These are phyloP conservation scores for Cyathus striatus DNA, from an alignment of 768 basidiomycete genomes.

Conservation along the genomic window DNA sequence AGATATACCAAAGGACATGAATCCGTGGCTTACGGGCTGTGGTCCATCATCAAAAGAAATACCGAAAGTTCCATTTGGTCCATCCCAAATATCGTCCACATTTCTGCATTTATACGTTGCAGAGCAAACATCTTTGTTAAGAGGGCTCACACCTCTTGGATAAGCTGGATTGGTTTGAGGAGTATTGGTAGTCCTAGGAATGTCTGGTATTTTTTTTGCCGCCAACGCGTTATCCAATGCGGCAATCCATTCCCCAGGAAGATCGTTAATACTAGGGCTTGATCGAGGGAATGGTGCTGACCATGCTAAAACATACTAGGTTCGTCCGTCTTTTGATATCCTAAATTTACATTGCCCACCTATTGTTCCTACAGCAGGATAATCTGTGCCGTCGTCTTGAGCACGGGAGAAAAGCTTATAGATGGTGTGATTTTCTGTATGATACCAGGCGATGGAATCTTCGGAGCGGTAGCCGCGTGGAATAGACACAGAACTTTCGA, in stretches of 20 bases:
- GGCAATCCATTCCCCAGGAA: conserved; percentile 69
- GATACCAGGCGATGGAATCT: too few species aligned
- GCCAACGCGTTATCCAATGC: conserved; percentile 64
- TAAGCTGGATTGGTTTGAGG: conserved; percentile 37
- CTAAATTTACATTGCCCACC: too few species aligned
- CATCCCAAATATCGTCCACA: conserved; percentile 68
- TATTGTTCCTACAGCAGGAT: conserved; percentile 54
- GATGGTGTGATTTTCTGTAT: conserved; percentile 52
- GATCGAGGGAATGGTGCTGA: conserved; percentile 49
- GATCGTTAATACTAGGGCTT: conserved; percentile 37
- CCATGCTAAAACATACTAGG: conserved; percentile 63
- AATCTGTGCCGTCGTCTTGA: conserved; percentile 39
- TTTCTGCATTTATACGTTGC: conserved; percentile 65
- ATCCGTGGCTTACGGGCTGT: conserved; percentile 25
- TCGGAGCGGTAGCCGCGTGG: too few species aligned
- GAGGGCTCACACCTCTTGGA: conserved; percentile 37
- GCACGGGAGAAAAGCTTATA: conserved; percentile 60
- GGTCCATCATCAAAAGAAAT: conserved; percentile 84
- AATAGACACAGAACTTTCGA: too few species aligned
- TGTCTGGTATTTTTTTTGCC: conserved; percentile 68
- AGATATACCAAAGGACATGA: conserved; percentile 1
- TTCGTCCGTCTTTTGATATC: too few species aligned
- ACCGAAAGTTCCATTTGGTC: conserved; percentile 62
- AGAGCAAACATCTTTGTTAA: conserved; percentile 62
- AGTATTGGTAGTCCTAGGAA: conserved; percentile 43